A percentile compares a stretch with the other conserved stretches of the same genome.
phyloP scores from a whole-genome alignment of 208 protist genomes.

The Phytomonas francai region DNA sequence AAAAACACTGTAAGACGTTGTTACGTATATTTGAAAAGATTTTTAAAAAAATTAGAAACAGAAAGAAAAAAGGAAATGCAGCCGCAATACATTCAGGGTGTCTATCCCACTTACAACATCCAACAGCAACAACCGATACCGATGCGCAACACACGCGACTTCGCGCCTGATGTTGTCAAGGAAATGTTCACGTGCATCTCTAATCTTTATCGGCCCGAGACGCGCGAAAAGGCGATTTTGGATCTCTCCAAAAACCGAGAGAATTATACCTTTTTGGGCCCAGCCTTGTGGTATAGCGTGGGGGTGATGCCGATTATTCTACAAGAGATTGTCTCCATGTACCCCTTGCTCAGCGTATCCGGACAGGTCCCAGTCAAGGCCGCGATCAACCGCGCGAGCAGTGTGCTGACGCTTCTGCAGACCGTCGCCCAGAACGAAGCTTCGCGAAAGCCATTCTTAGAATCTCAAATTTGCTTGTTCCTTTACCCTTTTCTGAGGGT shows the following conservation, averaged over 20 bases:
- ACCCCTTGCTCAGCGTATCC: constrained; percentile 91
- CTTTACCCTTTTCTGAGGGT: constrained; percentile 99
- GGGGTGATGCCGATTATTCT: constrained; percentile 97
- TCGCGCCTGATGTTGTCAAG: constrained; percentile 12
- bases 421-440: constrained; percentile 96
- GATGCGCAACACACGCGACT: constrained; percentile 6
- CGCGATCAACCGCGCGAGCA: constrained; percentile 94
- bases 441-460: constrained; percentile 96
- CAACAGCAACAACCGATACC: constrained; percentile 12
- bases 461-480: constrained; percentile 98
- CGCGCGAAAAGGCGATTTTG: constrained; percentile 89
- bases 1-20: not conserved
- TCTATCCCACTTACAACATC: not conserved
- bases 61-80: constrained; percentile 2
- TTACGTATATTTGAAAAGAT: not conserved
- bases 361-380: constrained; percentile 40
- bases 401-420: constrained; percentile 98
- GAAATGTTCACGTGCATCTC: constrained; percentile 38
- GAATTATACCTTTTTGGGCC: constrained; percentile 89
- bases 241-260: constrained; percentile 95
- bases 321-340: constrained; percentile 98
- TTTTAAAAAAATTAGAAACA: not conserved
- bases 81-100: constrained; percentile 3
- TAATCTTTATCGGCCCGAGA: constrained; percentile 59
- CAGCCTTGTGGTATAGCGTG: constrained; percentile 97